These are phyloP conservation scores for Rhynchospora pubera DNA, from an alignment of 176 grass and related monocot genomes.

Conservation along the genomic window DNA sequence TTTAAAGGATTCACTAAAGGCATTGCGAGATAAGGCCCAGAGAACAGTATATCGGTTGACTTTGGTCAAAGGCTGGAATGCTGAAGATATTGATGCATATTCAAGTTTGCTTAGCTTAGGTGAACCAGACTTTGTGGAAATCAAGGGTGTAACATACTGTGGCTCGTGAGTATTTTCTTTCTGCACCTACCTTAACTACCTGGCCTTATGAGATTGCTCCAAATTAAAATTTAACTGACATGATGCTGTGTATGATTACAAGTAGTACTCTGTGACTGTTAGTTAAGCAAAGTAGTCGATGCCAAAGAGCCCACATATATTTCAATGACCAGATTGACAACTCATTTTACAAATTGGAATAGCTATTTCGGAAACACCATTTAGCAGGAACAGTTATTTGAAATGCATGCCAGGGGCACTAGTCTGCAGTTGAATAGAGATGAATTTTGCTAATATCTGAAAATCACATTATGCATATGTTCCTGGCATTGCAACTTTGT, in stretches of 20 bases:
- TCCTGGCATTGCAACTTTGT: too few relatives aligned
- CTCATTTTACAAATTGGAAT: background rate
- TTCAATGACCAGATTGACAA: background rate
- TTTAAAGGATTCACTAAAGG: conserved; percentile 75
- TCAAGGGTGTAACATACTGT: conserved; percentile 98
- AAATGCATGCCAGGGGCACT: background rate
- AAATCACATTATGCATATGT: background rate
- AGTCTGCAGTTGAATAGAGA: background rate
- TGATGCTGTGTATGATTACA: background rate
- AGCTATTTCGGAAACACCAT: background rate
- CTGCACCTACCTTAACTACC: background rate
- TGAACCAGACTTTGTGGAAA: conserved; percentile 89
- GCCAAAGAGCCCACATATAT: background rate
- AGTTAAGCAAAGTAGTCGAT: background rate
- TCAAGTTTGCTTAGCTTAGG: conserved; percentile 72
- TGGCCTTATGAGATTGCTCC: background rate
- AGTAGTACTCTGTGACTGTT: background rate
- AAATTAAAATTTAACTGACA: background rate
- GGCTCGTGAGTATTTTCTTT: conserved; percentile 62
- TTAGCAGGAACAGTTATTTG: background rate
- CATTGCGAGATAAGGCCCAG: conserved; percentile 75
- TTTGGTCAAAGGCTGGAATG: conserved; percentile 98
- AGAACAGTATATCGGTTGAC: conserved; percentile 85
- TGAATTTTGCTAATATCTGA: background rate
- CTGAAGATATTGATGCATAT: conserved; percentile 83